Conservation (phyloP, 768 basidiomycete genomes). For the Paxillus rubicundulus region DNA sequence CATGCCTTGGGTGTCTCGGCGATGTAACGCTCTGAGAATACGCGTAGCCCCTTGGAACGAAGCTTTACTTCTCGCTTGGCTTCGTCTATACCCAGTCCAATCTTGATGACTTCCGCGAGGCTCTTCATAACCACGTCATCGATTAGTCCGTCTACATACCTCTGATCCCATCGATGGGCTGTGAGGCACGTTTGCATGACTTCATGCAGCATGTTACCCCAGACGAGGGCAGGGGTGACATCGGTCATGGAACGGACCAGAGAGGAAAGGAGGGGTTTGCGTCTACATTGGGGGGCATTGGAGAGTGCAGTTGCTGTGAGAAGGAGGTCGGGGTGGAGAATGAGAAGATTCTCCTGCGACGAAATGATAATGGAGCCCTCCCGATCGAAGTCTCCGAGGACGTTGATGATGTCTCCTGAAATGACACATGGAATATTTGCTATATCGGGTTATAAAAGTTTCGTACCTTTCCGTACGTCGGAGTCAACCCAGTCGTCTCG, state of each 20-base stretch:
- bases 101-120: slow-evolving; percentile 60
- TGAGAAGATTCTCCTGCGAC: slow-evolving; percentile 63
- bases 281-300: slow-evolving; percentile 75
- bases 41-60: slow-evolving; percentile 61
- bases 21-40: slow-evolving; percentile 68
- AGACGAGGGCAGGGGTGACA: slow-evolving; percentile 67
- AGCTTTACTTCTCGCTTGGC: slow-evolving; percentile 60
- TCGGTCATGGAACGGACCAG: slow-evolving; percentile 60
- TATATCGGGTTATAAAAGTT: not conserved
- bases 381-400: slow-evolving; percentile 51
- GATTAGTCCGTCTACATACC: slow-evolving; percentile 59
- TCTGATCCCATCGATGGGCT: slow-evolving; percentile 58
- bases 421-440: not conserved
- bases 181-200: slow-evolving; percentile 80
- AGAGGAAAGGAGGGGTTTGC: slow-evolving; percentile 79
- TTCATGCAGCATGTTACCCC: slow-evolving; percentile 93
- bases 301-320: slow-evolving; percentile 89
- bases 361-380: slow-evolving; percentile 56
- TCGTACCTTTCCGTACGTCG: slow-evolving; percentile 57
- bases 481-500: slow-evolving; percentile 76
- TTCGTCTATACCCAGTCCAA: slow-evolving; percentile 54
- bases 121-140: slow-evolving; percentile 51
- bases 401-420: slow-evolving; percentile 77
- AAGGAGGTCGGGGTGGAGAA: slow-evolving; percentile 91
- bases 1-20: slow-evolving; percentile 60